Base-by-base conservation (phyloP, 129 eudicot species). In the Gnaphalium uliginosum region DNA sequence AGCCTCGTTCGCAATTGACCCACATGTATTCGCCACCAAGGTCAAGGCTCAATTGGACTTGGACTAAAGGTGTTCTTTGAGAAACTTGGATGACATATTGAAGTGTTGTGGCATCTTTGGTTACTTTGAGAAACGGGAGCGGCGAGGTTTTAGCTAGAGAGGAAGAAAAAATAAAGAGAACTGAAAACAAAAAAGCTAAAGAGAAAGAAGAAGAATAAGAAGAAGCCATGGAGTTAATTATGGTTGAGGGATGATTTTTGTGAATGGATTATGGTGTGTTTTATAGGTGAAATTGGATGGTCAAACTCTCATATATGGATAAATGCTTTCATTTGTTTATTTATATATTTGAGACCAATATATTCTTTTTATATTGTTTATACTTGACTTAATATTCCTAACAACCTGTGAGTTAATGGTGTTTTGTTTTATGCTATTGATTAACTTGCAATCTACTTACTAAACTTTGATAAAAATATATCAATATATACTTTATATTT, bases 21-120 rank as follows among this genome's bases (percentile, higher is more conserved):
- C 88, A 86, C 41, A 87, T 25, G 81, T 68, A 81, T 30, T 78
- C 84, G 64, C 83, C 88, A 15, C 88, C 86, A 1, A 84, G 88
- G 54, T 80, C 77, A 8, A 84, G 14, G 73, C 70, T 57, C n/a
- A 80, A n/a, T 6, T 73, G 58, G 27, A 84, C 43, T 2, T 73
- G 76, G 33, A 72, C 74, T 3, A 80, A 80, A 22, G 87, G 85
- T n/a, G 82, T 84, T 72, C 88, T 75, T 41, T 83, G 88, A 57
- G 25, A 51, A 25, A 87, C 59, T 19, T 66, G 58, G 57, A 84
- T 83, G 46, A 76, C 66, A 72, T 84, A 84, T 68, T 81, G 88
- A 66, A 59, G 71, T 29, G 88, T 78, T 19, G 62, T 4, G 6
- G 87, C 33, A 59, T 84, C 88, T 81, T 87, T 87, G 32, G 75